These are phyloP conservation scores for Debaryomyces subglobosus DNA, from an alignment of 1,139 yeast species.

Conservation along the genomic window DNA sequence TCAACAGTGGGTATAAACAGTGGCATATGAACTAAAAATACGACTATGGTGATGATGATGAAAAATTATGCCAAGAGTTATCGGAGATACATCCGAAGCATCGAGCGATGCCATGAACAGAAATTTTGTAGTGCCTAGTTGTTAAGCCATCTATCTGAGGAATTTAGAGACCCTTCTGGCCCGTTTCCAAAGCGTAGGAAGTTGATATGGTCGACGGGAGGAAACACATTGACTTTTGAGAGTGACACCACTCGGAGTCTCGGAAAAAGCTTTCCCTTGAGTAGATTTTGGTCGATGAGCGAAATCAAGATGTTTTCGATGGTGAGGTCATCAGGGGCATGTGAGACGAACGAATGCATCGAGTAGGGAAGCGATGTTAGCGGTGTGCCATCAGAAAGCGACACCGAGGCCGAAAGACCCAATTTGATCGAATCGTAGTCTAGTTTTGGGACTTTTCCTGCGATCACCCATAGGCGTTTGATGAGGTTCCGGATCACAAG, in stretches of 20 bases:
- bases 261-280: constrained; percentile 56
- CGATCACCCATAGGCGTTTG: constrained; percentile 35
- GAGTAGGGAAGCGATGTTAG: background rate
- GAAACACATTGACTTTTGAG: constrained; percentile 55
- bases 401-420: constrained; percentile 19
- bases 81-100: constrained; percentile 2
- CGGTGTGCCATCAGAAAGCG: background rate
- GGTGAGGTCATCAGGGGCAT: constrained; percentile 28
- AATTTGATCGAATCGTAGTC: constrained; percentile 31
- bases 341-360: constrained; percentile 10
- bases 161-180: constrained; percentile 14
- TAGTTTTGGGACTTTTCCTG: constrained; percentile 29
- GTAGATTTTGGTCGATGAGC: constrained; percentile 53
- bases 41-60: background rate
- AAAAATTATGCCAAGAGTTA: background rate
- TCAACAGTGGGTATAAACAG: constrained; percentile 7
- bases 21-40: background rate
- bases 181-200: constrained; percentile 28
- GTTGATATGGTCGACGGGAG: constrained; percentile 43
- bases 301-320: constrained; percentile 54
- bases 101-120: background rate
- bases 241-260: constrained; percentile 46
- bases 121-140: background rate
- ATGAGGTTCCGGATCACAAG: constrained; percentile 52
- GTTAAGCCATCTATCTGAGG: constrained; percentile 21